Evolutionary conservation across 371 early-diverging fungal species (phyloP).

Genomic region (Rhizomucor miehei): DNA sequence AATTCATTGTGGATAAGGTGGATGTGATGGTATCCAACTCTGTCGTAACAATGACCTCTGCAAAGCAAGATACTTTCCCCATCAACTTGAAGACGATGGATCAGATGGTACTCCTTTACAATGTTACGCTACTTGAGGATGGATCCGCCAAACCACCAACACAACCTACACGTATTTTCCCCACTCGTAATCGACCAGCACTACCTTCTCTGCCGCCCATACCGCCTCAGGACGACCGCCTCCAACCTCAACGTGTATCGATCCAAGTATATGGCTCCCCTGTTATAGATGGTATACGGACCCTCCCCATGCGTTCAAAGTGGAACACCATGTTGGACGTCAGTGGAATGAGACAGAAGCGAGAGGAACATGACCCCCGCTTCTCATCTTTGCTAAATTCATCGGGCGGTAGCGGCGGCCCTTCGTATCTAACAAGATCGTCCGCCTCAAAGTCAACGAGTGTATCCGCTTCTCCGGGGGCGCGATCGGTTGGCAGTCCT

Average conservation of each 20-base stretch:
- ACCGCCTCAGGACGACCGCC: constrained; percentile 27
- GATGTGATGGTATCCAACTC: constrained; percentile 63
- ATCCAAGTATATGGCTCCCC: constrained; percentile 59
- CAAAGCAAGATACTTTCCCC: constrained; percentile 39
- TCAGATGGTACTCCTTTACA: constrained; percentile 60
- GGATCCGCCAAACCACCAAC: constrained; percentile 38
- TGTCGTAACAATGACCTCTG: constrained; percentile 45
- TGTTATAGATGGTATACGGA: constrained; percentile 49
- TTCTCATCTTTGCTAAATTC: constrained; percentile 19
- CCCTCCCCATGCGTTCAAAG: constrained; percentile 55
- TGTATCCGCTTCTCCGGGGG: constrained; percentile 34
- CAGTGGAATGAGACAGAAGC: constrained; percentile 44
- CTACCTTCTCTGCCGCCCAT: constrained; percentile 1
- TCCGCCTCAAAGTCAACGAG: constrained; percentile 17
- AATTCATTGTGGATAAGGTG: constrained; percentile 50
- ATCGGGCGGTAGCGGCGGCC: constrained; percentile 2
- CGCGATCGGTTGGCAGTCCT: constrained; percentile 42
- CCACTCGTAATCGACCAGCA: constrained; percentile 26
- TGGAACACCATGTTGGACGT: constrained; percentile 72
- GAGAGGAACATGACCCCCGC: constrained; percentile 36
- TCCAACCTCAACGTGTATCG: constrained; percentile 55
- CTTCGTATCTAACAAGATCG: constrained; percentile 5
- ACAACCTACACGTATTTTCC: constrained; percentile 35
- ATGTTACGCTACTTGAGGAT: constrained; percentile 60
- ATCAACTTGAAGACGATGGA: constrained; percentile 50